Evolutionary conservation across 257 asterid genomes (phyloP).

Genomic region (Nyctanthes arbortristis): DNA sequence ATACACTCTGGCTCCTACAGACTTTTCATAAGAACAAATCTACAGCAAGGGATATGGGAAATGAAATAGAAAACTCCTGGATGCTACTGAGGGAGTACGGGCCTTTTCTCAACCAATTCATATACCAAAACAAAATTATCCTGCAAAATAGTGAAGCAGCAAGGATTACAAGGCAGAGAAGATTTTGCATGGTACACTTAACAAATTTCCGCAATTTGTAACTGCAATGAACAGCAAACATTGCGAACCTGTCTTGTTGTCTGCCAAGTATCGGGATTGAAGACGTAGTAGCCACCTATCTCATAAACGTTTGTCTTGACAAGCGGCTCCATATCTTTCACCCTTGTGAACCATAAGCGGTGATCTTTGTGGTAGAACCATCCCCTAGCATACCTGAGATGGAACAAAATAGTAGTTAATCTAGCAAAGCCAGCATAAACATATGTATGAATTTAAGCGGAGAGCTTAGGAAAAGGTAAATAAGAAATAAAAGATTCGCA

Average conservation of each 20-base stretch:
- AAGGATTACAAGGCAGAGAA: slow-evolving; percentile 11
- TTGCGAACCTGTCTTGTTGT: slow-evolving; percentile 64
- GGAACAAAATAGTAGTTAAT: slow-evolving; percentile 6
- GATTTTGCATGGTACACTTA: not conserved
- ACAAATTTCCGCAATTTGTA: not conserved
- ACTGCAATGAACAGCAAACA: not conserved
- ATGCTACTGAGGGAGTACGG: slow-evolving; percentile 48
- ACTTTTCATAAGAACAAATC: slow-evolving; percentile 6
- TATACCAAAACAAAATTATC: slow-evolving; percentile 73
- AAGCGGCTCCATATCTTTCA: slow-evolving; percentile 64
- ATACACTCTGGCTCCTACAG: not conserved
- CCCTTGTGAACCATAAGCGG: slow-evolving; percentile 68
- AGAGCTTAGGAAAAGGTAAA: not conserved
- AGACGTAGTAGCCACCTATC: slow-evolving; percentile 65
- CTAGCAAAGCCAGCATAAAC: not conserved
- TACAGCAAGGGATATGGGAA: slow-evolving; percentile 5
- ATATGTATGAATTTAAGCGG: not conserved
- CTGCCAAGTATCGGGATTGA: slow-evolving; percentile 81
- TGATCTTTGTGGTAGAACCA: slow-evolving; percentile 84
- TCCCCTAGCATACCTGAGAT: slow-evolving; percentile 63
- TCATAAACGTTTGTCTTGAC: slow-evolving; percentile 62
- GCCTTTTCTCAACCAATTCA: slow-evolving; percentile 71
- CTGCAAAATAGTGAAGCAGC: slow-evolving; percentile 36
- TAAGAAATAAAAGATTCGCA: not conserved
- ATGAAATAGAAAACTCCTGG: not conserved